Percentiles rank a stretch among this genome's conserved stretches.
phyloP scores from a whole-genome alignment of 2,329 filamentous ascomycete species.

The Zymoseptoria tritici region DNA sequence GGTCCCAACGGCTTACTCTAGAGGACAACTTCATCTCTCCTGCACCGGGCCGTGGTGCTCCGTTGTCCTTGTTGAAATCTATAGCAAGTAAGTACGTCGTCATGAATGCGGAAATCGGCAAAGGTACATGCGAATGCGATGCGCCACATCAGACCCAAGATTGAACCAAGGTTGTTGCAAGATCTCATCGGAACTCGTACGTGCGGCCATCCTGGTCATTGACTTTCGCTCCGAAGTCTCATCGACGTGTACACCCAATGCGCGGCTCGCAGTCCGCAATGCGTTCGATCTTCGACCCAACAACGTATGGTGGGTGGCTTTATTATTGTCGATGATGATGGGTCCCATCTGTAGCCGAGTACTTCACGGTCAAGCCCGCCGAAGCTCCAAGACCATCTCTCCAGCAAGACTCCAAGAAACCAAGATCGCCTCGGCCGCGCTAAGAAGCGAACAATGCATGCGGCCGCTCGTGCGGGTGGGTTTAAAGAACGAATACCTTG shows the following conservation, averaged over 20 bases:
- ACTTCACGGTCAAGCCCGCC: not conserved
- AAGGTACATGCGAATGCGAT: not conserved
- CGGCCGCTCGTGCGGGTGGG: not conserved
- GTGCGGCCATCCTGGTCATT: not conserved
- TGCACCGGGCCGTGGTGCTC: not conserved
- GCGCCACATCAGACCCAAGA: not conserved
- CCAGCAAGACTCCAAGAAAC: not conserved
- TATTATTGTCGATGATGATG: not conserved
- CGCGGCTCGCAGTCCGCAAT: not conserved
- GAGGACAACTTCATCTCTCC: not conserved
- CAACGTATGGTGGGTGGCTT: not conserved
- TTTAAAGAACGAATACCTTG: not conserved
- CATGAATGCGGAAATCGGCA: not conserved
- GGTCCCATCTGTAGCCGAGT: not conserved
- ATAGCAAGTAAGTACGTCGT: not conserved
- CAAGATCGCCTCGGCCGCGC: not conserved
- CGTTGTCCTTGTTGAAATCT: not conserved
- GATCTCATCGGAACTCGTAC: not conserved
- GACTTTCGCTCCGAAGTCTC: not conserved
- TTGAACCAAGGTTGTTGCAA: not conserved
- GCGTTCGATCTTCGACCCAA: not conserved
- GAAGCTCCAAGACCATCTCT: not conserved
- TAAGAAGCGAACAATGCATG: not conserved
- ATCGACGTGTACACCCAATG: not conserved
- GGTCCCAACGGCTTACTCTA: not conserved